Percentiles rank a stretch among this genome's conserved stretches.
Conservation (phyloP, 192 early-diverging fungal genomes). For the Dissophora ornata region DNA sequence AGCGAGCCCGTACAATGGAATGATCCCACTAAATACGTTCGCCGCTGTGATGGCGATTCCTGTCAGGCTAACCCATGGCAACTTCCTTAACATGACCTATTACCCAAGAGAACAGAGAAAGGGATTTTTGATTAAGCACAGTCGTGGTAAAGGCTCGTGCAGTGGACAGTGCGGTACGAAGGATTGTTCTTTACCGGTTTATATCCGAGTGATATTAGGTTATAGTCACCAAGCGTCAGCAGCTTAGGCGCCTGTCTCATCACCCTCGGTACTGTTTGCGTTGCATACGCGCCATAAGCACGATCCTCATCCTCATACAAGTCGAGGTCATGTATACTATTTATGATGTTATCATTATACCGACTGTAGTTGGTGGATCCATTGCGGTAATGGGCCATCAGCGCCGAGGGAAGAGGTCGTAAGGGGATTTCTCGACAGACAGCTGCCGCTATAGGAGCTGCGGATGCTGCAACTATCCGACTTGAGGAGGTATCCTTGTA, state of each 20-base stretch:
- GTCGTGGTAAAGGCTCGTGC: no score
- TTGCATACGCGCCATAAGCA: background rate
- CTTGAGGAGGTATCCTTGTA: background rate
- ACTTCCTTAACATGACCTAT: slow-evolving; percentile 28
- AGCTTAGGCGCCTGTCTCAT: slow-evolving; percentile 40
- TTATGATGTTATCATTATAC: slow-evolving; percentile 9
- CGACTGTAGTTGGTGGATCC: background rate
- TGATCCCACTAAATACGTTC: slow-evolving; percentile 23
- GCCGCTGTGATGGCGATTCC: slow-evolving; percentile 26
- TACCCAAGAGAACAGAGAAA: background rate
- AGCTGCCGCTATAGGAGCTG: slow-evolving; percentile 12
- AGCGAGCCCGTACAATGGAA: slow-evolving; percentile 31
- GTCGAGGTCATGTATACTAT: slow-evolving; percentile 22
- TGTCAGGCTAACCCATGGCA: slow-evolving; percentile 29
- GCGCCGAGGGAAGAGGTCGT: slow-evolving; percentile 18
- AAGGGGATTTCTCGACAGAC: slow-evolving; percentile 18
- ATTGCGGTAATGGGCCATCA: slow-evolving; percentile 4
- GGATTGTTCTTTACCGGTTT: slow-evolving; percentile 29
- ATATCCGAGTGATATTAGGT: slow-evolving; percentile 47
- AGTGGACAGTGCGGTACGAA: no score
- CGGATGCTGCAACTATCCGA: background rate
- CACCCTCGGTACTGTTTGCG: slow-evolving; percentile 11
- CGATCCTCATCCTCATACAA: slow-evolving; percentile 32
- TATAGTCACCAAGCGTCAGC: slow-evolving; percentile 40
- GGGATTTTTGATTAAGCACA: no score